Evolutionary conservation across 257 asterid species (phyloP).

Genomic region (Nicotiana paniculata): DNA sequence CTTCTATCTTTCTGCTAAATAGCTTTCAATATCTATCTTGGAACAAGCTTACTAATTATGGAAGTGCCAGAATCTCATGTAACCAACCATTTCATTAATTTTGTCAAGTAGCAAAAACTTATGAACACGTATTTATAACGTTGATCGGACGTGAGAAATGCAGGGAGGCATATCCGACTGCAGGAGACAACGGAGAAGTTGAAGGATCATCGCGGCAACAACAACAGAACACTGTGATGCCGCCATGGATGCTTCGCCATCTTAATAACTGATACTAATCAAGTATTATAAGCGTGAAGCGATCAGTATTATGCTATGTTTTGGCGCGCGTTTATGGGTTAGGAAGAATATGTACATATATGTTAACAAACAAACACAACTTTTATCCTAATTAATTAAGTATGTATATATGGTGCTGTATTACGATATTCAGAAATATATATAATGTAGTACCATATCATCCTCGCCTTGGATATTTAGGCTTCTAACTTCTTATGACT

Average conservation of each 20-base stretch:
- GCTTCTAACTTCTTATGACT: neutral
- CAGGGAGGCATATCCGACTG: constrained; percentile 30
- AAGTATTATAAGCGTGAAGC: neutral
- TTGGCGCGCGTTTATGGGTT: neutral
- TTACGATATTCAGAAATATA: neutral
- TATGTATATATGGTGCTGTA: neutral
- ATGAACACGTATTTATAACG: too few relatives aligned
- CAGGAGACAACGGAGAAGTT: constrained; percentile 32
- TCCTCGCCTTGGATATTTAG: neutral
- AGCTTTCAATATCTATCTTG: too few relatives aligned
- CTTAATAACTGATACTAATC: neutral
- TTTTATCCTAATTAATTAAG: neutral
- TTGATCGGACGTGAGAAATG: constrained; percentile 2
- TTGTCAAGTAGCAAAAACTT: too few relatives aligned
- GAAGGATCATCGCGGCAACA: constrained; percentile 31
- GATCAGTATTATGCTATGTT: neutral
- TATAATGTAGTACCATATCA: neutral
- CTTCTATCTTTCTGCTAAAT: neutral
- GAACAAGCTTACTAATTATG: too few relatives aligned
- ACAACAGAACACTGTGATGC: constrained; percentile 38
- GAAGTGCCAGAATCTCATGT: too few relatives aligned
- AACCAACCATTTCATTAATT: too few relatives aligned
- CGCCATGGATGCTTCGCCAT: constrained; percentile 57
- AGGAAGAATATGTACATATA: neutral
- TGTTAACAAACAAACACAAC: neutral